Evolutionary conservation across 129 eudicot species (phyloP).

Genomic region (sunflower (Helianthus annuus)): DNA sequence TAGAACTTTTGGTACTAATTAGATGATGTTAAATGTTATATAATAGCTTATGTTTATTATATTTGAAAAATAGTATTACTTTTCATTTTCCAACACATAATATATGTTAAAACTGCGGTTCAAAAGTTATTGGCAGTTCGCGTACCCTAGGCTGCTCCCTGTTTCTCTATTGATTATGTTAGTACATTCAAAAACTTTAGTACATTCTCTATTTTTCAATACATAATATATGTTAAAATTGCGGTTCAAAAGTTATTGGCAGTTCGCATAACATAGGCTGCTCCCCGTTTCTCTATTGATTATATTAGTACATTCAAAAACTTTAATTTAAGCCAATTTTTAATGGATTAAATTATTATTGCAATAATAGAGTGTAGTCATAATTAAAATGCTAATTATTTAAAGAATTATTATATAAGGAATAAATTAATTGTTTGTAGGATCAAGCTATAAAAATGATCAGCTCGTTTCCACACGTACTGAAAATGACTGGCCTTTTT

Average conservation of each 20-base stretch:
- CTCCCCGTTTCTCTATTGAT: not conserved
- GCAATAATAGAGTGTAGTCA: not conserved
- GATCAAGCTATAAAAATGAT: too few species aligned
- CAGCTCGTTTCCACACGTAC: not conserved
- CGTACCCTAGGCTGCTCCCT: not conserved
- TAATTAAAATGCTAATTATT: not conserved
- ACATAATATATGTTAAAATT: not conserved
- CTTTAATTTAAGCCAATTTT: too few species aligned
- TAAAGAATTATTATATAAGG: not conserved
- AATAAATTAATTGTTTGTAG: not conserved
- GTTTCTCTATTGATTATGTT: not conserved
- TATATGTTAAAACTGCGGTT: not conserved
- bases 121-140: not conserved
- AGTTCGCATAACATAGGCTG: not conserved
- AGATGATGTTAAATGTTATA: too few species aligned
- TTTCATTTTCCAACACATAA: too few species aligned
- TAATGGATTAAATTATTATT: not conserved
- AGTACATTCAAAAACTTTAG: not conserved
- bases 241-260: not conserved
- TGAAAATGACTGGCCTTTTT: not conserved
- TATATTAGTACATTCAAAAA: not conserved
- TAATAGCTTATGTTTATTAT: too few species aligned
- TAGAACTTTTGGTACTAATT: too few species aligned
- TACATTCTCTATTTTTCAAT: too few species aligned
- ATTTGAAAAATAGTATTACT: too few species aligned